Percentiles rank a stretch among this genome's conserved stretches.
phyloP scores from a whole-genome alignment of 805 yeast genomes.

The Kuraishia cidri region DNA sequence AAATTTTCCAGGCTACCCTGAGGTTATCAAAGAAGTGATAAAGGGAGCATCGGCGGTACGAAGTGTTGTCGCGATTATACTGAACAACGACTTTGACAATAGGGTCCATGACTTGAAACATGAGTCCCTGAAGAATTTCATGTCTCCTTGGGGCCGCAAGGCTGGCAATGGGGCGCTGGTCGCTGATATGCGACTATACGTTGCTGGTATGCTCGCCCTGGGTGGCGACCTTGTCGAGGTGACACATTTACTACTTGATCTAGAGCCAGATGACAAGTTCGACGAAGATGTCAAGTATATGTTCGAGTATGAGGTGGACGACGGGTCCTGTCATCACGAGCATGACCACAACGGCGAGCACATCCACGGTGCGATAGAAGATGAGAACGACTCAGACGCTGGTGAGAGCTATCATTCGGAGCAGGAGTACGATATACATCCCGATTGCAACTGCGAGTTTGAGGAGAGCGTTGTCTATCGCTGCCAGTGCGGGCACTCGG shows the following conservation, averaged over 20 bases:
- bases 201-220: constrained; percentile 43
- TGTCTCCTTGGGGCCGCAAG: constrained; percentile 61
- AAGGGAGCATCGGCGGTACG: constrained; percentile 61
- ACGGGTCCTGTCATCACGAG: constrained; percentile 7
- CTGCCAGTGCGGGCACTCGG: constrained; percentile 17
- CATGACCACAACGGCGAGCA: constrained; percentile 14
- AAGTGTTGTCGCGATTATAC: constrained; percentile 47
- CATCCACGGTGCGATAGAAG: constrained; percentile 11
- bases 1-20: constrained; percentile 29
- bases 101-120: constrained; percentile 48
- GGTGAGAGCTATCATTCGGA: constrained; percentile 12
- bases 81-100: constrained; percentile 36
- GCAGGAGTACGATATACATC: constrained; percentile 19
- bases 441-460: constrained; percentile 27
- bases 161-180: constrained; percentile 49
- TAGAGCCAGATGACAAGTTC: constrained; percentile 53
- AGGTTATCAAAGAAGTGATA: constrained; percentile 35
- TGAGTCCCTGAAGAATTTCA: constrained; percentile 48
- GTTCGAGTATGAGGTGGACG: constrained; percentile 14
- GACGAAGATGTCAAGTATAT: constrained; percentile 50
- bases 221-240: constrained; percentile 39
- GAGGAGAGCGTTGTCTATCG: background rate
- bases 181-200: constrained; percentile 49
- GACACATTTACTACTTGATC: constrained; percentile 42
- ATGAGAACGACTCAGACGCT: constrained; percentile 9